Evolutionary conservation across 495 filamentous ascomycete genomes (phyloP).

Genomic region (Neurospora tetrasperma): DNA sequence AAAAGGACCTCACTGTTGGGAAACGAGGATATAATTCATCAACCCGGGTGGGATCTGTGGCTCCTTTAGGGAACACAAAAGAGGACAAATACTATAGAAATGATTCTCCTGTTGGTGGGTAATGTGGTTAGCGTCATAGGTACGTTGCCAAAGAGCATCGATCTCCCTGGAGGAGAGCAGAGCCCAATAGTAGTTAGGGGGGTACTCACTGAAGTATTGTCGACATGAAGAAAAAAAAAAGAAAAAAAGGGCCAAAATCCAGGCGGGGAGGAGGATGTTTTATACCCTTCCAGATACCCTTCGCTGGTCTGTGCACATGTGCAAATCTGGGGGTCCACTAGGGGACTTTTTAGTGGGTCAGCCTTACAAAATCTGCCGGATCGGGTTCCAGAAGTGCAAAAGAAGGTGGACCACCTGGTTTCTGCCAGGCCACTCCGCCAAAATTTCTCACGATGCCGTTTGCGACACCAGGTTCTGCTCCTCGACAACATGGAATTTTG

Average conservation of each 20-base stretch:
- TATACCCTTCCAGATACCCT: slow-evolving; percentile 25
- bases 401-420: background rate
- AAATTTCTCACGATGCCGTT: slow-evolving; percentile 12
- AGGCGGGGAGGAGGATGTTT: slow-evolving; percentile 8
- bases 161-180: too few relatives aligned
- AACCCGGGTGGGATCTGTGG: slow-evolving; percentile 54
- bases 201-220: slow-evolving; percentile 48
- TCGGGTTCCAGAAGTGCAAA: slow-evolving; percentile 11
- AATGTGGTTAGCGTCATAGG: slow-evolving; percentile 7
- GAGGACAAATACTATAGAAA: slow-evolving; percentile 80
- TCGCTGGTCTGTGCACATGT: slow-evolving; percentile 22
- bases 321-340: slow-evolving; percentile 26
- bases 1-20: slow-evolving; percentile 47
- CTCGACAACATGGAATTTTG: background rate
- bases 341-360: background rate
- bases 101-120: slow-evolving; percentile 51
- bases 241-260: slow-evolving; percentile 18
- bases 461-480: background rate
- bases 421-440: slow-evolving; percentile 30
- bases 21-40: slow-evolving; percentile 50
- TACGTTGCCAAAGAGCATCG: too few relatives aligned
- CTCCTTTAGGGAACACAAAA: slow-evolving; percentile 68
- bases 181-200: slow-evolving; percentile 25
- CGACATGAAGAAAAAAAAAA: slow-evolving; percentile 42
- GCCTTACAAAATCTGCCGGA: background rate